These are phyloP conservation scores for Albatrellus ellisii DNA, from an alignment of 768 basidiomycete species.

Conservation along the genomic window DNA sequence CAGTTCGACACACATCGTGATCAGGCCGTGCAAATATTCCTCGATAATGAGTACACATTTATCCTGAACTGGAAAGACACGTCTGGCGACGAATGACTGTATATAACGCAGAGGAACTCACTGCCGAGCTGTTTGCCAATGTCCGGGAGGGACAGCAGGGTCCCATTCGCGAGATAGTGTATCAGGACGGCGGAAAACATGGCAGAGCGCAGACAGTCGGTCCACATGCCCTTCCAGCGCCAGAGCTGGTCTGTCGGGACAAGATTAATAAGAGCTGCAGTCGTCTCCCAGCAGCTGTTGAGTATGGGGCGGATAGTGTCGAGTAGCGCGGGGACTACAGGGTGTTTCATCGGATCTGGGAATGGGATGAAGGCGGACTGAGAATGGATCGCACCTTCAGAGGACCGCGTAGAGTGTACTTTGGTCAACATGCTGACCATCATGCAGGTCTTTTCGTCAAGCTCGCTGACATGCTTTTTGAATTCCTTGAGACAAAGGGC, in stretches of 20 bases:
- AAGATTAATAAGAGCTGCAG: conserved; percentile 36
- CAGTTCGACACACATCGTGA: conserved; percentile 67
- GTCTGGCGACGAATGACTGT: no score
- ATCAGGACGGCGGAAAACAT: conserved; percentile 55
- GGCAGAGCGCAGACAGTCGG: conserved; percentile 49
- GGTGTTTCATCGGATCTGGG: no score
- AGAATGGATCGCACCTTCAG: conserved; percentile 33
- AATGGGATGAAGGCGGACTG: not conserved
- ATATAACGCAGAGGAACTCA: no score
- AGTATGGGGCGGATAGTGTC: conserved; percentile 44
- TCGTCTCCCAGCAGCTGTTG: conserved; percentile 37
- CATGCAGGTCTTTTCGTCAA: conserved; percentile 63
- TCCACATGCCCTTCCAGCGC: conserved; percentile 82
- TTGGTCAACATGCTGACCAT: conserved; percentile 70
- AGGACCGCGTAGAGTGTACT: conserved; percentile 59
- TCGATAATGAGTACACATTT: conserved; percentile 50
- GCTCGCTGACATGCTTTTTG: conserved; percentile 56
- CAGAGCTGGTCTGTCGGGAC: conserved; percentile 67
- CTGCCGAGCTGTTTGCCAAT: conserved; percentile 50
- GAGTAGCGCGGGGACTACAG: conserved; percentile 45
- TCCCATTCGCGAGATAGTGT: conserved; percentile 47
- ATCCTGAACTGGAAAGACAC: conserved; percentile 27
- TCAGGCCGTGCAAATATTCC: conserved; percentile 72
- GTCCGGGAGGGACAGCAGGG: conserved; percentile 41
- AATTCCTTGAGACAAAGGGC: conserved; percentile 49